phyloP scores from a whole-genome alignment of 495 filamentous ascomycete species.

The Terfezia claveryi region DNA sequence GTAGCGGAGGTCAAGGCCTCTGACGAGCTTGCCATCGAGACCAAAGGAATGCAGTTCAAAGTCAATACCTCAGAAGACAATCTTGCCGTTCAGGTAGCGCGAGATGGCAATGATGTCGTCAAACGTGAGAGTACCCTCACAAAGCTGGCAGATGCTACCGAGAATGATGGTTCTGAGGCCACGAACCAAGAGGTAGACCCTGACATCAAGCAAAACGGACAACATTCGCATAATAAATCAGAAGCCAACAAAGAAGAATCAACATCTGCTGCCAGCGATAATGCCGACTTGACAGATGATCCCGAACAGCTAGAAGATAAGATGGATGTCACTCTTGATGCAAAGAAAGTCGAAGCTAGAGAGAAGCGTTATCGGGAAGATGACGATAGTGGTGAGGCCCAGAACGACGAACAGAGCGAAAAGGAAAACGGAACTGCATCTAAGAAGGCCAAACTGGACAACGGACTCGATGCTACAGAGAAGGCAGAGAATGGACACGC shows the following conservation, averaged over 20 bases:
- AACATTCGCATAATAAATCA: constrained; percentile 5
- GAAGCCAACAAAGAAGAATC: constrained; percentile 11
- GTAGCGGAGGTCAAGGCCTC: constrained; percentile 36
- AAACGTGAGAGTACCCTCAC: constrained; percentile 34
- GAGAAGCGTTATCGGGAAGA: constrained; percentile 22
- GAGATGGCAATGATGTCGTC: constrained; percentile 41
- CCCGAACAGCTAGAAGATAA: neutral
- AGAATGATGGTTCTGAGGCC: neutral
- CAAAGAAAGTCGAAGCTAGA: constrained; percentile 17
- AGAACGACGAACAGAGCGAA: constrained; percentile 11
- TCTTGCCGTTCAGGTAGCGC: constrained; percentile 33
- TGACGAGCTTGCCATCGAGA: constrained; percentile 34
- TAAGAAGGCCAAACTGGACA: constrained; percentile 20
- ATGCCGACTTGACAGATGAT: too few species aligned
- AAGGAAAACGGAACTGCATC: constrained; percentile 21
- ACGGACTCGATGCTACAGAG: constrained; percentile 5
- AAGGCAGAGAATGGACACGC: constrained; percentile 10
- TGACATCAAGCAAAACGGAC: constrained; percentile 20
- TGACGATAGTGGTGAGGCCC: constrained; percentile 6
- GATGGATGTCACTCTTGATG: constrained; percentile 10
- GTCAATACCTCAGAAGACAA: constrained; percentile 35
- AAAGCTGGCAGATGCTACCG: constrained; percentile 5
- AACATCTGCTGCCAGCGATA: neutral
- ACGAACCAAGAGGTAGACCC: neutral
- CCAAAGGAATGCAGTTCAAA: constrained; percentile 40